Evolutionary conservation across 805 yeast species (phyloP).

Genomic region (Cyberlindnera euphorbiae): DNA sequence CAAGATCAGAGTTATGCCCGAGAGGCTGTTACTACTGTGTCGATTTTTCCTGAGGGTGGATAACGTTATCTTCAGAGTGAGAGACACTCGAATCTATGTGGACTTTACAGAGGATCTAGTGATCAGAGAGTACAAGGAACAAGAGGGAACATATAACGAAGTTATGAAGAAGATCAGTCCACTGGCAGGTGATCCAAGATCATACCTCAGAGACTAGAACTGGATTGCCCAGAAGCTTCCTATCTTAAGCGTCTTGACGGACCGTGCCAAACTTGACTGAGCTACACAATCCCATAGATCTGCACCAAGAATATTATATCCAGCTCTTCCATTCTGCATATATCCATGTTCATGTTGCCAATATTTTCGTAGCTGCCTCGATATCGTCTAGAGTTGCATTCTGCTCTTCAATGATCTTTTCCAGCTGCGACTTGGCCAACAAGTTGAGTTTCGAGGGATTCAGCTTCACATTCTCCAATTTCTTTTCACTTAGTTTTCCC

Average conservation of each 20-base stretch:
- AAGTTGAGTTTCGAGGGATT: constrained; percentile 8
- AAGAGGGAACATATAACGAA: constrained; percentile 49
- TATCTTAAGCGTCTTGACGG: constrained; percentile 27
- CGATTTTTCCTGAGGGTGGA: constrained; percentile 87
- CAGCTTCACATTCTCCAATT: constrained; percentile 1
- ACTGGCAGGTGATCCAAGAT: constrained; percentile 60
- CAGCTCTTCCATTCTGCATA: too few relatives aligned
- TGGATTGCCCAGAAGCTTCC: constrained; percentile 75
- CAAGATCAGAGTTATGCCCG: constrained; percentile 86
- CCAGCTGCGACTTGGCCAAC: constrained; percentile 12
- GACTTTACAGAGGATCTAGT: constrained; percentile 64
- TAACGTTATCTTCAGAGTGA: constrained; percentile 75
- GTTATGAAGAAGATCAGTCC: constrained; percentile 41
- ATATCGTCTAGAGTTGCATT: too few relatives aligned
- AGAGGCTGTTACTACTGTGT: constrained; percentile 65
- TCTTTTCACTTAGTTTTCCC: constrained; percentile 12
- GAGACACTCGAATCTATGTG: constrained; percentile 80
- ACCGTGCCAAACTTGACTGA: constrained; percentile 1
- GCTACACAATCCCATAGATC: too few relatives aligned
- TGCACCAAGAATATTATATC: too few relatives aligned
- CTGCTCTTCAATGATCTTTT: constrained; percentile 17
- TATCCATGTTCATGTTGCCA: too few relatives aligned
- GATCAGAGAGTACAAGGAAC: constrained; percentile 73
- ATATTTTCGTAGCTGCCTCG: too few relatives aligned
- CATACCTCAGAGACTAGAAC: constrained; percentile 69